These are phyloP conservation scores for Rhodotorula mucilaginosa DNA, from an alignment of 1,284 basidiomycete genomes.

Conservation along the genomic window DNA sequence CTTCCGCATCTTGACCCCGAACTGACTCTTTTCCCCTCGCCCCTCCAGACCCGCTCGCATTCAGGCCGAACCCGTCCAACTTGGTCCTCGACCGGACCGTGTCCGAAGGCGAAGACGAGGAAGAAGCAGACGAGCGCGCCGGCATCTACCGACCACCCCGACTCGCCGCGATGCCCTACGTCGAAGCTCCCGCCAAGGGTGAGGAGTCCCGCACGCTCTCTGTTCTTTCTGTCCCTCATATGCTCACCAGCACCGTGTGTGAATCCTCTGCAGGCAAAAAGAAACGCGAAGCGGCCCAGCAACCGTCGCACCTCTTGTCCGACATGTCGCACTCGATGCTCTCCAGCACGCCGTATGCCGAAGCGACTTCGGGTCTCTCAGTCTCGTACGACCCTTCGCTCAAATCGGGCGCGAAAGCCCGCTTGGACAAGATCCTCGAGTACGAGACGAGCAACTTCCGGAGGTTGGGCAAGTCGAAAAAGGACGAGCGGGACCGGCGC, in stretches of 20 bases:
- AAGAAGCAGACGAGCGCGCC: constrained; percentile 48
- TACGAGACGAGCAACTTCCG: constrained; percentile 98
- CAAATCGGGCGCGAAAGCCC: constrained; percentile 65
- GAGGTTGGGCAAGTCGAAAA: constrained; percentile 85
- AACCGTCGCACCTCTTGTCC: constrained; percentile 39
- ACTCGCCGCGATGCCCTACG: constrained; percentile 87
- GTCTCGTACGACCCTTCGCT: constrained; percentile 44
- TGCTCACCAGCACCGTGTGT: background rate
- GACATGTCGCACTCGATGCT: constrained; percentile 56
- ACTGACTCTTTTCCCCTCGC: background rate
- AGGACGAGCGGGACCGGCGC: constrained; percentile 71
- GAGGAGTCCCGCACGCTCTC: constrained; percentile 4
- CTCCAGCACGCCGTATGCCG: constrained; percentile 60
- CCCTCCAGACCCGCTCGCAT: constrained; percentile 74
- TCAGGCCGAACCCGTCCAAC: constrained; percentile 73
- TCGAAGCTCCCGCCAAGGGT: constrained; percentile 58
- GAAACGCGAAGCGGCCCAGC: constrained; percentile 35
- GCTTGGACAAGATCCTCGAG: constrained; percentile 76
- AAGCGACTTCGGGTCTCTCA: constrained; percentile 72
- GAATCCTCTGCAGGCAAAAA: constrained; percentile 50
- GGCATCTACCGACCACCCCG: constrained; percentile 88
- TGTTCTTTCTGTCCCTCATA: background rate
- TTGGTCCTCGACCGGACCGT: constrained; percentile 38
- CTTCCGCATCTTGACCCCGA: too few species aligned
- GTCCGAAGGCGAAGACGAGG: constrained; percentile 48